Base-by-base conservation (phyloP, 2,329 filamentous ascomycete genomes). In the Fusarium miscanthi region DNA sequence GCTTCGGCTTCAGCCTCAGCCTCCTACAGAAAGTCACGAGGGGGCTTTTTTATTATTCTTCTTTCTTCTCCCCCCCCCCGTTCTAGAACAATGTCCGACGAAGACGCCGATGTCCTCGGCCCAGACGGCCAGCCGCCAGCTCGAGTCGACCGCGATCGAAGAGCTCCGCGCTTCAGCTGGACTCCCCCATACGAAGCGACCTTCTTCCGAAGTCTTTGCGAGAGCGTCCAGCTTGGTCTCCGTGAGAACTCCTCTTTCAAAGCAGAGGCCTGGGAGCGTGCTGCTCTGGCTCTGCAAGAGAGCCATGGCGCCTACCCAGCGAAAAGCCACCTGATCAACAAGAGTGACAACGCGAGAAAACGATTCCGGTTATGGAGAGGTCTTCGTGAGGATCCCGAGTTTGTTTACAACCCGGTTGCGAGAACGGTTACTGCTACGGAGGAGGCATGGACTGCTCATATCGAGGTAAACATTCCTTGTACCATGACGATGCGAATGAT, bases 281-380 rank as follows among this genome's bases (percentile, higher is more conserved):
- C 88, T 49, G 84, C 85, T 61, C 81, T 84, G 51, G 87, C 87
- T 37, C 80, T 90, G 60, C 85, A 87, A 80, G 86, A 87, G 35
- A 84, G 84, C 59, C 88, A 90, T 74, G 83, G 83, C 75, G 87
- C 88, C 49, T 88, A 84, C 70, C 87, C 88, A n/a, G 85, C 88
- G 69, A 90, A 90, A 80, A 86, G 84, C 74, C 88, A 90, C 60
- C 85, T 90, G 40, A 89, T 90, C 79, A 90, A 90, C 82, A 90
- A 90, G 81, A 88, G 87, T 71, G 88, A 90, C 80, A 90, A 90
- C 78, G 88, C 88, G 66, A 85, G 88, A 56, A 90, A 90, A 79
- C 87, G 88, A 75, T 90, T 90, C 69, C 86, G 88, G n/a, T 81
- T 90, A 58, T 90, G 88, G 88, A 81, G 88, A 23, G 87, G 88